These are phyloP conservation scores for Exserohilum turcica DNA, from an alignment of 2,329 filamentous ascomycete species.

Conservation along the genomic window DNA sequence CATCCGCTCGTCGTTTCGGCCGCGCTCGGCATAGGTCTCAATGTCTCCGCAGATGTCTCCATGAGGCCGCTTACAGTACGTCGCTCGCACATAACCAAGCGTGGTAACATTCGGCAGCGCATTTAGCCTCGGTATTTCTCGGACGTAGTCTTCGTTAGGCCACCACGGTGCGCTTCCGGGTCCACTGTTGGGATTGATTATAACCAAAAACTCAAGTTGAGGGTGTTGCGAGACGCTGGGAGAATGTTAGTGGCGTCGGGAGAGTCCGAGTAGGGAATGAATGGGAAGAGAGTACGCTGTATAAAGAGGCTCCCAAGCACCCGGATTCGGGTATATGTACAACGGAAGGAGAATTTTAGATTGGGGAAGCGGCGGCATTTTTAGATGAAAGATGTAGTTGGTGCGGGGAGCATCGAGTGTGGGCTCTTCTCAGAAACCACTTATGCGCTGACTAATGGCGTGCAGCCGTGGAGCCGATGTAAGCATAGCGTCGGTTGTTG, in stretches of 20 bases:
- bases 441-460: conserved; percentile 8
- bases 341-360: conserved; percentile 54
- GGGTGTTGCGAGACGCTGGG: conserved; percentile 38
- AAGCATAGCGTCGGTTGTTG: neutral
- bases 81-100: conserved; percentile 58
- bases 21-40: conserved; percentile 53
- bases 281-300: conserved; percentile 43
- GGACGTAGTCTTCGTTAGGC: conserved; percentile 55
- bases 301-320: conserved; percentile 56
- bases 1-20: conserved; percentile 36
- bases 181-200: conserved; percentile 56
- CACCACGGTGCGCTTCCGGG: conserved; percentile 53
- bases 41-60: conserved; percentile 55
- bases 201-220: conserved; percentile 55
- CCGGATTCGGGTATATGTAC: conserved; percentile 56
- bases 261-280: neutral
- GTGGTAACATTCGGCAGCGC: conserved; percentile 54
- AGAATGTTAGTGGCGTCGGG: neutral
- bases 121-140: conserved; percentile 50
- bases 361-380: neutral
- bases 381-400: neutral
- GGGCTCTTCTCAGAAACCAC: neutral
- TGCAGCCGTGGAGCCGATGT: neutral
- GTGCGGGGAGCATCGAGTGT: neutral
- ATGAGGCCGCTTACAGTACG: conserved; percentile 48